Evolutionary conservation across 2,329 filamentous ascomycete genomes (phyloP).

Genomic region (Trichoderma atroviride): DNA sequence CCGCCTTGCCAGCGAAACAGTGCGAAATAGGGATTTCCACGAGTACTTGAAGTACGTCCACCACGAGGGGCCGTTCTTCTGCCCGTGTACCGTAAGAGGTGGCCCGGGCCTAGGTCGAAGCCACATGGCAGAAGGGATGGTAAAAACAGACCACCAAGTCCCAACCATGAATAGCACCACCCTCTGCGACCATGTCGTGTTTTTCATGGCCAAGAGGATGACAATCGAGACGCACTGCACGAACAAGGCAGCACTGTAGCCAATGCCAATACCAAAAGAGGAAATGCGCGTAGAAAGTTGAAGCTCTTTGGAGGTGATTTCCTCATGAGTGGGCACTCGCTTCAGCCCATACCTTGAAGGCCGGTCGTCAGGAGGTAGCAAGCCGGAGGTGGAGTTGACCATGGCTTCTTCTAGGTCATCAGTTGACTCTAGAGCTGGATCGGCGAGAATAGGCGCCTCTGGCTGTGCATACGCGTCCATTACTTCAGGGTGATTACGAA

Average conservation of each 20-base stretch:
- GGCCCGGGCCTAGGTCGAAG: conserved; percentile 86
- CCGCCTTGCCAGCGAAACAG: conserved; percentile 71
- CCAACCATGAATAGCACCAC: conserved; percentile 87
- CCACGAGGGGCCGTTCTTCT: conserved; percentile 50
- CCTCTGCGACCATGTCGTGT: conserved; percentile 81
- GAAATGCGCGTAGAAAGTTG: conserved; percentile 88
- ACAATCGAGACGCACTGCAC: conserved; percentile 81
- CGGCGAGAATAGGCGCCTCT: conserved; percentile 38
- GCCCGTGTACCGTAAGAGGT: conserved; percentile 60
- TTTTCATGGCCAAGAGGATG: conserved; percentile 71
- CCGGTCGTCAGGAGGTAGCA: conserved; percentile 44
- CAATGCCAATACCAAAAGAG: conserved; percentile 88
- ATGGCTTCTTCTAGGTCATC: conserved; percentile 34
- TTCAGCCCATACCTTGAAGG: conserved; percentile 39
- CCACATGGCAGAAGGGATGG: conserved; percentile 84
- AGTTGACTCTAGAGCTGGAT: conserved; percentile 39
- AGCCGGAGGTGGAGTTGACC: conserved; percentile 50
- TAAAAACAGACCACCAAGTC: conserved; percentile 91
- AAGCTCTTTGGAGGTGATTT: conserved; percentile 67
- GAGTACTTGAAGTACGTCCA: conserved; percentile 76
- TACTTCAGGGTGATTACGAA: conserved; percentile 74
- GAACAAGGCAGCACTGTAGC: conserved; percentile 83
- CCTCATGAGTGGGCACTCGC: conserved; percentile 47
- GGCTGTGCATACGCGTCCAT: conserved; percentile 35
- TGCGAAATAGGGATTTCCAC: conserved; percentile 84